These are phyloP conservation scores for Xylariaceae sp. DNA, from an alignment of 2,329 filamentous ascomycete species.

Conservation along the genomic window DNA sequence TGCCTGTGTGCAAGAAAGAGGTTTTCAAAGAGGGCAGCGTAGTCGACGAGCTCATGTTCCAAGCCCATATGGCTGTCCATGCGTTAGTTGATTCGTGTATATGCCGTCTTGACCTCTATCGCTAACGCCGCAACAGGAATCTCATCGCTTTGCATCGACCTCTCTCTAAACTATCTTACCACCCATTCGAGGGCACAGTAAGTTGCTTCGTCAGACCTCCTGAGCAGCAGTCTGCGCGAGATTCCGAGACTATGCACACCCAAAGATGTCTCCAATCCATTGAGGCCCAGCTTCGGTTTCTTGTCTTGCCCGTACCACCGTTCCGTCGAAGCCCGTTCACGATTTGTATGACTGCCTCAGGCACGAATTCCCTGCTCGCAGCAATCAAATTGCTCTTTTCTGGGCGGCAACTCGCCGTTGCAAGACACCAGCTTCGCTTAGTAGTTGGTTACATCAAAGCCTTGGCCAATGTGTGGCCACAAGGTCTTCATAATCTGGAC, in stretches of 20 bases:
- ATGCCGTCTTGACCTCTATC: background rate
- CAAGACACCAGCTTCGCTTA: slow-evolving; percentile 15
- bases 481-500: slow-evolving; percentile 14
- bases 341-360: slow-evolving; percentile 19
- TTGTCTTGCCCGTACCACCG: slow-evolving; percentile 16
- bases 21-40: slow-evolving; percentile 15
- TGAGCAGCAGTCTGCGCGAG: slow-evolving; percentile 7
- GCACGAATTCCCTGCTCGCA: slow-evolving; percentile 13
- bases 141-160: slow-evolving; percentile 18
- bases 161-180: slow-evolving; percentile 14
- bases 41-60: slow-evolving; percentile 22
- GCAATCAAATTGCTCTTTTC: slow-evolving; percentile 14
- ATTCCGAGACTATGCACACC: slow-evolving; percentile 12
- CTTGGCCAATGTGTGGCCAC: slow-evolving; percentile 16
- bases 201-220: slow-evolving; percentile 16
- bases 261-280: slow-evolving; percentile 19
- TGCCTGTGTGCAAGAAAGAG: slow-evolving; percentile 17
- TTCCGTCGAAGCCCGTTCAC: slow-evolving; percentile 17
- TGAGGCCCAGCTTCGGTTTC: slow-evolving; percentile 15
- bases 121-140: slow-evolving; percentile 8
- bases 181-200: slow-evolving; percentile 16
- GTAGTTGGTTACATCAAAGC: slow-evolving; percentile 17
- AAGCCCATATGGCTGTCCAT: slow-evolving; percentile 21
- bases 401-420: slow-evolving; percentile 15
- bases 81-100: slow-evolving; percentile 10